These are phyloP conservation scores for Globisporangium abappressorium DNA, from an alignment of 352 stramenopile species.

Conservation along the genomic window DNA sequence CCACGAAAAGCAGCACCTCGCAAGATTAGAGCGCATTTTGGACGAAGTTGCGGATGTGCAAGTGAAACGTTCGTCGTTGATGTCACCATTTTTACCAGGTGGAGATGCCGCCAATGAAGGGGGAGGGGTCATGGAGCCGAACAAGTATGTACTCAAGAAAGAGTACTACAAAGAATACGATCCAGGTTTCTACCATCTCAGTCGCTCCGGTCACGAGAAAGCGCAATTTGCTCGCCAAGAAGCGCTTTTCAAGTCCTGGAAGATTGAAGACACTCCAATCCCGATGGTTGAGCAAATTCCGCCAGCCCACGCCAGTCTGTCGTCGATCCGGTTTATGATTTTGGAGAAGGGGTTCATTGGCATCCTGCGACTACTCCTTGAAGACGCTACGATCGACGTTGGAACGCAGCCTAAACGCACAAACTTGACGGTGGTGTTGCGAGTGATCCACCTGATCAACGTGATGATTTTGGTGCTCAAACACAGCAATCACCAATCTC, in stretches of 20 bases:
- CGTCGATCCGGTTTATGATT: slow-evolving; percentile 50
- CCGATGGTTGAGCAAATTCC: slow-evolving; percentile 62
- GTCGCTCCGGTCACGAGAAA: slow-evolving; percentile 71
- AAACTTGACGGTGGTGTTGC: slow-evolving; percentile 63
- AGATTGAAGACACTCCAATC: slow-evolving; percentile 62
- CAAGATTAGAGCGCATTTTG: slow-evolving; percentile 56
- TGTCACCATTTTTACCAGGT: slow-evolving; percentile 28
- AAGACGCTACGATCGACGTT: slow-evolving; percentile 40
- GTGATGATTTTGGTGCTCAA: slow-evolving; percentile 63
- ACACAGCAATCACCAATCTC: slow-evolving; percentile 24
- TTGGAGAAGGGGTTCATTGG: slow-evolving; percentile 61
- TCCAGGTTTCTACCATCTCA: slow-evolving; percentile 77
- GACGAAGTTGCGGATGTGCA: slow-evolving; percentile 76
- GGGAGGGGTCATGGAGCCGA: slow-evolving; percentile 58
- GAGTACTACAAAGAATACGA: slow-evolving; percentile 81
- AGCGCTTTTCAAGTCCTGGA: slow-evolving; percentile 82
- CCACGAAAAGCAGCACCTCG: slow-evolving; percentile 66
- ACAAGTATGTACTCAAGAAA: slow-evolving; percentile 77
- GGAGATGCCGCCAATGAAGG: slow-evolving; percentile 36
- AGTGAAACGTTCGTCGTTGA: slow-evolving; percentile 36
- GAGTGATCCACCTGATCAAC: slow-evolving; percentile 69
- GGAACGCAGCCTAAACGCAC: slow-evolving; percentile 38
- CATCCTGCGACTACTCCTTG: slow-evolving; percentile 63
- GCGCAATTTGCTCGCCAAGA: slow-evolving; percentile 76
- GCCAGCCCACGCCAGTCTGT: slow-evolving; percentile 50